Percentiles rank a stretch among this genome's conserved stretches.
These are phyloP conservation scores for Eimeria praecox DNA, from an alignment of 169 alveolate genomes.

Conservation along the genomic window DNA sequence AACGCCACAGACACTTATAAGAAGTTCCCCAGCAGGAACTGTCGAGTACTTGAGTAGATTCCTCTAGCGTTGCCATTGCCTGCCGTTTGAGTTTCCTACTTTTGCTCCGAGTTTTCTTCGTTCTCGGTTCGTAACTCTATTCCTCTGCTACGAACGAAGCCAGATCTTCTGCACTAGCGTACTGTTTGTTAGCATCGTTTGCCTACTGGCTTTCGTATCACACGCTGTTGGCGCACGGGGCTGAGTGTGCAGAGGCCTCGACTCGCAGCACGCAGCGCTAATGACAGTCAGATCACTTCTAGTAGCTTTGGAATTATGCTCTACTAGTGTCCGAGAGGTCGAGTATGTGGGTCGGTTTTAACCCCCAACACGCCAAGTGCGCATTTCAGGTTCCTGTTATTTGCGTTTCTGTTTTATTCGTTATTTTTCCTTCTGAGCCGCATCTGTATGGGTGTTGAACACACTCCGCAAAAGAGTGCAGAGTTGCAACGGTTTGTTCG, in stretches of 20 bases:
- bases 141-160: neutral
- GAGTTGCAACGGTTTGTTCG: constrained; percentile 24
- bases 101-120: neutral
- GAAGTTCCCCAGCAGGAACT: no score
- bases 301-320: neutral
- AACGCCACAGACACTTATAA: neutral
- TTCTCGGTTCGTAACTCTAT: neutral
- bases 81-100: neutral
- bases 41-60: no score
- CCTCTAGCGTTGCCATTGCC: neutral
- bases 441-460: neutral
- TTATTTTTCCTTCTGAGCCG: neutral
- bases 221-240: neutral
- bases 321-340: neutral
- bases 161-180: neutral
- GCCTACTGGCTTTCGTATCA: neutral
- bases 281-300: neutral
- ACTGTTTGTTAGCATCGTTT: neutral
- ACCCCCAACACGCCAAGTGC: neutral
- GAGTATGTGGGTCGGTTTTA: neutral
- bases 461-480: constrained; percentile 45
- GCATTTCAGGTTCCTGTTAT: neutral
- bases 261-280: neutral
- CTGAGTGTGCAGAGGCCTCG: neutral
- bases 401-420: neutral